A percentile compares a stretch with the other conserved stretches of the same genome.
Evolutionary conservation across 805 yeast genomes (phyloP).

Genomic region (Hanseniaspora lindneri): DNA sequence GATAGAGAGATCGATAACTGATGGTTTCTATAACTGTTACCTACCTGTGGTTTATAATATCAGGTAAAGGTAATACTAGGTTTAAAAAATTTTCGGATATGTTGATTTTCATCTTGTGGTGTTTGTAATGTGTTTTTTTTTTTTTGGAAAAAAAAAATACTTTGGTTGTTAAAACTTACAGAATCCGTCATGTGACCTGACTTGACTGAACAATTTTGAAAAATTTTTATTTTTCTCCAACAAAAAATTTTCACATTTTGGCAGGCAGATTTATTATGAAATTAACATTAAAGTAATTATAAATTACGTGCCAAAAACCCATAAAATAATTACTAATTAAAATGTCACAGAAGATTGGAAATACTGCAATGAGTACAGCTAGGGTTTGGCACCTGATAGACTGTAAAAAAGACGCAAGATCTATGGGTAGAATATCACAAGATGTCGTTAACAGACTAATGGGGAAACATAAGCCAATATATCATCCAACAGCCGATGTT

Average conservation of each 20-base stretch:
- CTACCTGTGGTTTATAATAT: too few species aligned
- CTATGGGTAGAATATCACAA: slow-evolving; percentile 86
- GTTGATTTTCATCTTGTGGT: too few species aligned
- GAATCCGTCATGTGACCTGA: neutral
- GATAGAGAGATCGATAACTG: too few species aligned
- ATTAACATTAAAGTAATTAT: too few species aligned
- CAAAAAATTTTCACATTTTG: neutral
- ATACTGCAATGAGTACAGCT: slow-evolving; percentile 64
- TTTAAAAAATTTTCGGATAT: too few species aligned
- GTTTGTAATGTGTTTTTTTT: neutral
- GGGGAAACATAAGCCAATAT: slow-evolving; percentile 96
- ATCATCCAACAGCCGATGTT: slow-evolving; percentile 62
- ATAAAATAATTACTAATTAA: neutral
- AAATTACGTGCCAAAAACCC: neutral
- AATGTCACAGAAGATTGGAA: slow-evolving; percentile 31
- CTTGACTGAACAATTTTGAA: too few species aligned
- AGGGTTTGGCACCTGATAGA: slow-evolving; percentile 95
- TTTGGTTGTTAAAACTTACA: neutral
- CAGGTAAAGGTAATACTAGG: too few species aligned
- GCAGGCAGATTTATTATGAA: too few species aligned
- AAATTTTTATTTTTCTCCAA: too few species aligned
- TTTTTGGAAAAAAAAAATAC: neutral
- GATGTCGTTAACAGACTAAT: slow-evolving; percentile 75
- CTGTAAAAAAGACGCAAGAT: slow-evolving; percentile 67
- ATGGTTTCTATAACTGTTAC: too few species aligned